Percentiles rank a stretch among this genome's conserved stretches.
These are phyloP conservation scores for Cordyceps militaris DNA, from an alignment of 2,329 filamentous ascomycete genomes.

Conservation along the genomic window DNA sequence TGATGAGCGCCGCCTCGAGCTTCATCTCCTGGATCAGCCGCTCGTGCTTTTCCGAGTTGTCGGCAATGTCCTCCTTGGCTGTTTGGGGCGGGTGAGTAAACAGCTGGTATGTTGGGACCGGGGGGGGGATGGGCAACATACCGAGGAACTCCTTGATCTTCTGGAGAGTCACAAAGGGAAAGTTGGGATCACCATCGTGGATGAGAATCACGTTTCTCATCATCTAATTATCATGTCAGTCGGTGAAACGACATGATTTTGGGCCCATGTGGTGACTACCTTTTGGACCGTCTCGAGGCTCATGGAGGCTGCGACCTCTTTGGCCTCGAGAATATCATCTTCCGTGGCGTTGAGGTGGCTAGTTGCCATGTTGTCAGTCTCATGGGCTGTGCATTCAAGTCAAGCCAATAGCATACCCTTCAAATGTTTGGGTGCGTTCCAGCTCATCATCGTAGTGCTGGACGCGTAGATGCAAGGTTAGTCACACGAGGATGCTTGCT, in stretches of 20 bases:
- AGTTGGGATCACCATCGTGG: conserved; percentile 39
- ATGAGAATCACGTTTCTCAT: conserved; percentile 32
- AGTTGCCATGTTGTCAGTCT: background rate
- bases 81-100: background rate
- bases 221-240: conserved; percentile 12
- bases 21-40: conserved; percentile 27
- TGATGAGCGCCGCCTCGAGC: conserved; percentile 26
- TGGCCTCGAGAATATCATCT: conserved; percentile 25
- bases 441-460: background rate
- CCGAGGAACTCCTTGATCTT: conserved; percentile 32
- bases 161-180: conserved; percentile 31
- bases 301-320: conserved; percentile 21
- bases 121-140: conserved; percentile 5
- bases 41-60: conserved; percentile 24
- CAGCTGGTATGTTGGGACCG: background rate
- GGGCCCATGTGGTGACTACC: background rate
- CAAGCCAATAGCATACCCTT: background rate
- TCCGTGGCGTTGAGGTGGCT: conserved; percentile 23
- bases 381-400: background rate
- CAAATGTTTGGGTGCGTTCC: conserved; percentile 1
- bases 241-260: background rate
- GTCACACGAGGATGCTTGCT: background rate
- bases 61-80: conserved; percentile 18
- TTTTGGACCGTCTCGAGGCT: conserved; percentile 20
- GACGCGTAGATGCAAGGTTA: background rate